Evolutionary conservation across 345 rosid species (phyloP).

Genomic region (Clarkia xantiana): DNA sequence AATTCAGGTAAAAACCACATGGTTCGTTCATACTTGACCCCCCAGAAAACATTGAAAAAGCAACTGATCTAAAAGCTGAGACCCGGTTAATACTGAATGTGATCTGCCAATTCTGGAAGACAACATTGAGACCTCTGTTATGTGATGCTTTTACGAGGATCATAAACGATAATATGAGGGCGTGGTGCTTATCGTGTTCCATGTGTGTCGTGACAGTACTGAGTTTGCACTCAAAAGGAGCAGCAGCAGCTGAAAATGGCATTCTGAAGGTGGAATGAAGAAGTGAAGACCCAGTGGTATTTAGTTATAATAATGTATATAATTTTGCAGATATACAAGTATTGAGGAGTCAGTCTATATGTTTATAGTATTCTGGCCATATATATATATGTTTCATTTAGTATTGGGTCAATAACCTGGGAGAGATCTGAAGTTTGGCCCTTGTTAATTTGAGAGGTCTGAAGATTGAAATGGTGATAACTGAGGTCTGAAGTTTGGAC

Average conservation of each 20-base stretch:
- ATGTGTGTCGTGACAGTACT: constrained; percentile 18
- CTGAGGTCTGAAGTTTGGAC: no score
- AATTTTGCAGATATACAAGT: constrained; percentile 9
- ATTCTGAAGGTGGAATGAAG: constrained; percentile 33
- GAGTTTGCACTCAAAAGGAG: constrained; percentile 29
- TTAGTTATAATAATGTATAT: constrained; percentile 21
- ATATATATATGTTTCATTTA: constrained; percentile 8
- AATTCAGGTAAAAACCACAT: constrained; percentile 52
- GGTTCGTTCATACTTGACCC: no score
- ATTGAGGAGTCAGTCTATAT: not conserved
- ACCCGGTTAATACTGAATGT: not conserved
- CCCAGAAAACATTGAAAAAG: not conserved
- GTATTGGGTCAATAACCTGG: no score
- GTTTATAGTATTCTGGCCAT: constrained; percentile 3
- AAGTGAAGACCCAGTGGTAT: not conserved
- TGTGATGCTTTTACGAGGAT: not conserved
- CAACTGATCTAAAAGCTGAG: not conserved
- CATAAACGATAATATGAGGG: constrained; percentile 12
- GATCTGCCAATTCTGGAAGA: not conserved
- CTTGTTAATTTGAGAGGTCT: no score
- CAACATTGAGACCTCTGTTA: not conserved
- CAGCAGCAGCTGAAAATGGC: constrained; percentile 42
- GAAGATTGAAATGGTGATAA: no score
- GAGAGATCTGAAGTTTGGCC: no score
- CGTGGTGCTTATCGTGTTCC: not conserved